Evolutionary conservation across 2,329 filamentous ascomycete species (phyloP).

Genomic region (Nothopassalora personata): DNA sequence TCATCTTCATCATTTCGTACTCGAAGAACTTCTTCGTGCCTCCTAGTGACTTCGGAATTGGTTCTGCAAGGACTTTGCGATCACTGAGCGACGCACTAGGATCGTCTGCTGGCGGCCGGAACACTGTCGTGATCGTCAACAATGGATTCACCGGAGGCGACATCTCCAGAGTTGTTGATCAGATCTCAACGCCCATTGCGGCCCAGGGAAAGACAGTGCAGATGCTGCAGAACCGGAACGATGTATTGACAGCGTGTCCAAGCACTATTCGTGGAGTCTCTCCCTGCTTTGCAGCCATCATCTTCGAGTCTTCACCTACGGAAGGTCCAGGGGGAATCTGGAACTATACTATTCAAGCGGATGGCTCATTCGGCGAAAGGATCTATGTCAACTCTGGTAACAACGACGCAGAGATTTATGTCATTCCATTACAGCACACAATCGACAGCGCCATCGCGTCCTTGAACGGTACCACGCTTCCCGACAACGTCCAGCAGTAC

Average conservation of each 20-base stretch:
- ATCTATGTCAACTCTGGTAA: constrained; percentile 59
- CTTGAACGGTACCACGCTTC: constrained; percentile 42
- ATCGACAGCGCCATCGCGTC: constrained; percentile 68
- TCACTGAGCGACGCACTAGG: constrained; percentile 60
- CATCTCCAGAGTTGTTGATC: constrained; percentile 65
- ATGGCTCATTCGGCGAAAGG: constrained; percentile 61
- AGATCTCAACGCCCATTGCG: constrained; percentile 54
- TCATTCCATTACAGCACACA: constrained; percentile 72
- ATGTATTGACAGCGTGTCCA: constrained; percentile 59
- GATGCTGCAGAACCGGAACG: constrained; percentile 50
- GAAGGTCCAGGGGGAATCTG: constrained; percentile 64
- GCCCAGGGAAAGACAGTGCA: constrained; percentile 52
- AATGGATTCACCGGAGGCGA: constrained; percentile 62
- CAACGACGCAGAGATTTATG: constrained; percentile 73
- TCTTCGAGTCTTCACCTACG: constrained; percentile 68
- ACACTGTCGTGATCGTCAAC: constrained; percentile 74
- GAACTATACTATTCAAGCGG: constrained; percentile 82
- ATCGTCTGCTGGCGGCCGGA: constrained; percentile 52
- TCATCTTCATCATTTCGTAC: constrained; percentile 46
- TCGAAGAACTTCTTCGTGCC: constrained; percentile 80
- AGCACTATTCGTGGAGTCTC: constrained; percentile 57
- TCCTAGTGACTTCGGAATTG: constrained; percentile 70
- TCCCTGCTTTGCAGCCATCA: constrained; percentile 65
- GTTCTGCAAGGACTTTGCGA: constrained; percentile 55
- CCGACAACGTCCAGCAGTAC: constrained; percentile 54